phyloP scores from a whole-genome alignment of 306 rosid genomes.

The Ochetophila trinervis region DNA sequence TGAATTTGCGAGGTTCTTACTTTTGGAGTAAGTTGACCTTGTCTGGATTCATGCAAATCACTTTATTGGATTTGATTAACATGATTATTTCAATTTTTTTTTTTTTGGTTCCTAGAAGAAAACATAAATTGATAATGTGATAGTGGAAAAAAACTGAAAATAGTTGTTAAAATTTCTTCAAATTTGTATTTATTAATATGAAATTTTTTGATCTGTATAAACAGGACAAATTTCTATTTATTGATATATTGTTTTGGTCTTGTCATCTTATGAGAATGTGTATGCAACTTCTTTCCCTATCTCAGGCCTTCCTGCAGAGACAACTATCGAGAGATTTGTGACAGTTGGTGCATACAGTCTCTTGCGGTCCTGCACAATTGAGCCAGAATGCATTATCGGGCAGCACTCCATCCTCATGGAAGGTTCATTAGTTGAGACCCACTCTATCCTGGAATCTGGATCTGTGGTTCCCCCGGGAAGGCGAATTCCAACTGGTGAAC shows the following conservation, averaged over 20 bases:
- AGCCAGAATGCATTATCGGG: conserved; percentile 97
- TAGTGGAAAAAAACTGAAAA: too few relatives aligned
- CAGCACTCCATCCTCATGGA: conserved; percentile 99
- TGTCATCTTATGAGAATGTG: conserved; percentile 1
- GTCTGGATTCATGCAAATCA: background rate
- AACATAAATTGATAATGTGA: too few relatives aligned
- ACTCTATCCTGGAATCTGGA: conserved; percentile 96
- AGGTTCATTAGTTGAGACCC: conserved; percentile 94
- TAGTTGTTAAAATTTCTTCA: background rate
- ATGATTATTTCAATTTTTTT: too few relatives aligned
- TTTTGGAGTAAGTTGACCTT: background rate
- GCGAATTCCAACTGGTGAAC: conserved; percentile 90
- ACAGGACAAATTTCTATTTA: background rate
- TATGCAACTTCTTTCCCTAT: conserved; percentile 21
- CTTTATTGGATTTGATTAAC: too few relatives aligned
- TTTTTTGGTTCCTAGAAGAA: too few relatives aligned
- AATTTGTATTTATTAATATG: background rate
- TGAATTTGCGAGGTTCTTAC: background rate
- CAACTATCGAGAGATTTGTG: conserved; percentile 78
- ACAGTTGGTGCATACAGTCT: conserved; percentile 91
- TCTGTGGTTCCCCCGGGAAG: conserved; percentile 97
- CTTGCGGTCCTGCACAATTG: conserved; percentile 90
- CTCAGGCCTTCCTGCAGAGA: conserved; percentile 95
- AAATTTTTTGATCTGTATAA: background rate
- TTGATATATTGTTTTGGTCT: background rate